Evolutionary conservation across 2,329 filamentous ascomycete species (phyloP), one percentile per base, ranked within the genome.

Genomic region (Pseudonectria foliicola): DNA sequence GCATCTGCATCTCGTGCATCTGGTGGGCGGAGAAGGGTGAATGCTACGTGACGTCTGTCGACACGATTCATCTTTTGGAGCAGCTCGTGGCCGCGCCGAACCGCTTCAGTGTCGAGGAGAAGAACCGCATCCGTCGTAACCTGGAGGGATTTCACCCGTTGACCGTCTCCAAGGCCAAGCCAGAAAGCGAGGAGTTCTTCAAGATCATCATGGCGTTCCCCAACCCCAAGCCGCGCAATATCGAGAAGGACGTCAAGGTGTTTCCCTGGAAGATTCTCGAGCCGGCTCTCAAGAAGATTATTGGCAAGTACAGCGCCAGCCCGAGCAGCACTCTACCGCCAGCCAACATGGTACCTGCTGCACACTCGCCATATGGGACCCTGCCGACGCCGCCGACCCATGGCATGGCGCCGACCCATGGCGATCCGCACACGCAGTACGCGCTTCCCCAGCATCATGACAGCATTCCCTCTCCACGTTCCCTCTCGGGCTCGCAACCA

Each of bases 221-320:
- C 10, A 85, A 83, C 41, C 92, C 92, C 2, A 96, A 96, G 63
- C 92, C 92, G 13, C 76, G 92, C 43, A 95, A 96, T 56, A 98
- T 98, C 46, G 92, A 96, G 68, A 98, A 98, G 67, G 90, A 96
- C 54, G 89, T 98, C 56, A 98, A 98, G 66, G 92, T 96, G 10
- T 98, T 96, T 55, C 83, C 88, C 4, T 98, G 92, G 92, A 92
- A 88, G 61, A 86, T 92, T 40, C 71, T 98, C 29, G 76, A 77
- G 31, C 75, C 80, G 40, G 90, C 92, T 0, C 72, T 98, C 46
- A 94, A 93, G 73, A 98, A 98, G 70, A 96, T 98, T 54, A 94
- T 98, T 57, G 82, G 86, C 53, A 98, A 98, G 82, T 98, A 96
- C 59, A 74, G 70, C 53, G 69, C 69, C n/a, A 70, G 59, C 43